phyloP scores from a whole-genome alignment of 148 eudicot genomes.

The Fagopyrum homotropicum region DNA sequence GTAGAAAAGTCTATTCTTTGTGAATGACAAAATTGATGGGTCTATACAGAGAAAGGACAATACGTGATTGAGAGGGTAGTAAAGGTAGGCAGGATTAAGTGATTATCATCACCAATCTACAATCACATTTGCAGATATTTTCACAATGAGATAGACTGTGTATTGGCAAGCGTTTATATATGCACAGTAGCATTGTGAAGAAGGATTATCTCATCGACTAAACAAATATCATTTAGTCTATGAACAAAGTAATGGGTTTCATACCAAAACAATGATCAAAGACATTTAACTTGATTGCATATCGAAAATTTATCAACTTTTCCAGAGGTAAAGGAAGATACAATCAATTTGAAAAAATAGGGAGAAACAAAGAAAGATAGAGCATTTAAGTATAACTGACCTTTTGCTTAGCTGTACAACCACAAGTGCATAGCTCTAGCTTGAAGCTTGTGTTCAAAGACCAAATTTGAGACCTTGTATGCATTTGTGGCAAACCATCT shows the following conservation, averaged over 20 bases:
- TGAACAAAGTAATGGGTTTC: too few relatives aligned
- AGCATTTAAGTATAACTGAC: not conserved
- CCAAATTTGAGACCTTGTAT: not conserved
- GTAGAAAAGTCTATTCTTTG: too few relatives aligned
- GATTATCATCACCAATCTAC: not conserved
- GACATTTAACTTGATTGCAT: not conserved
- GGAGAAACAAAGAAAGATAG: not conserved
- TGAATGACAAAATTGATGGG: too few relatives aligned
- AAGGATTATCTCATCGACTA: not conserved
- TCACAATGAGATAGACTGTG: not conserved
- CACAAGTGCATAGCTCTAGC: not conserved
- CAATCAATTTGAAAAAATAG: not conserved
- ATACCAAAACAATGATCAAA: not conserved
- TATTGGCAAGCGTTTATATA: too few relatives aligned
- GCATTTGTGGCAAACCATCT: not conserved
- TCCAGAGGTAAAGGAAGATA: not conserved
- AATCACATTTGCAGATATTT: not conserved
- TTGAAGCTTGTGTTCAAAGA: not conserved
- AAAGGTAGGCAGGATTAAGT: not conserved
- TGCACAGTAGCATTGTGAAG: not conserved
- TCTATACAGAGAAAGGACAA: not conserved
- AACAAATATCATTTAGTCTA: too few relatives aligned
- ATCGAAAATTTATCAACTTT: not conserved
- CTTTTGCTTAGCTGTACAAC: not conserved
- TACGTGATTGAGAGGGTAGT: not conserved